Base-by-base conservation (phyloP, 2,329 filamentous ascomycete species). In the Diplodia corticola region DNA sequence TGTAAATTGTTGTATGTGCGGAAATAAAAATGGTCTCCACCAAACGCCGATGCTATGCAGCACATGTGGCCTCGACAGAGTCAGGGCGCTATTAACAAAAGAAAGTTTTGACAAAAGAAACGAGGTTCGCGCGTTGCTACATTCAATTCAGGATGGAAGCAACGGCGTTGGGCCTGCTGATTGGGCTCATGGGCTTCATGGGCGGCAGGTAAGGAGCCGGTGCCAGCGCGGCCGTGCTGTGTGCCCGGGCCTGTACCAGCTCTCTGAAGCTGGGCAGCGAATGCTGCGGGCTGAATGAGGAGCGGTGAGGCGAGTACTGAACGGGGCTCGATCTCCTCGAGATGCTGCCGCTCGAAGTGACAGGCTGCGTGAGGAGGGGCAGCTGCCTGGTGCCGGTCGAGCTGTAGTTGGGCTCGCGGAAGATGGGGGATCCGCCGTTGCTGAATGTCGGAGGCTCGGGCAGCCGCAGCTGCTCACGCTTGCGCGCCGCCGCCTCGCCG, bases 231-330 rank as follows among this genome's bases (percentile, higher is more conserved):
- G 20, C 13, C 10, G 63, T 24, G 30, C 37, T 49, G 4, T 71
- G 69, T 3, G 76, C 66, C 12, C 69, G 72, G 4, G 70, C 33
- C 69, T 77, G 63, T 5, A 73, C 71, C 24, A 78, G 69, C 9
- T 72, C 73, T 51, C 74, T 70, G 67, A 76, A 77, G 24, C 73
- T 59, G 65, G 76, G 76, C 17, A 78, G 69, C 17, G 71, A 68
- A 22, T 70, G 71, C 65, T 78, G 76, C 50, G 66, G 22, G 44
- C 57, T 49, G 6, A 20, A 59, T 9, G 72, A 26, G 72, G 73
- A 65, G 72, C 24, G 35, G 3, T 53, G 50, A 1, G 50, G 50
- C 12, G 51, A 28, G 40, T 12, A n/a, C n/a, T 49, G 40, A 17
- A 57, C 40, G 12, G 73, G 51, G 71, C 68, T 20, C 71, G 28